Evolutionary conservation across 2,329 filamentous ascomycete genomes (phyloP), one percentile per base, ranked within the genome.

Genomic region (Gaeumannomyces sp.): DNA sequence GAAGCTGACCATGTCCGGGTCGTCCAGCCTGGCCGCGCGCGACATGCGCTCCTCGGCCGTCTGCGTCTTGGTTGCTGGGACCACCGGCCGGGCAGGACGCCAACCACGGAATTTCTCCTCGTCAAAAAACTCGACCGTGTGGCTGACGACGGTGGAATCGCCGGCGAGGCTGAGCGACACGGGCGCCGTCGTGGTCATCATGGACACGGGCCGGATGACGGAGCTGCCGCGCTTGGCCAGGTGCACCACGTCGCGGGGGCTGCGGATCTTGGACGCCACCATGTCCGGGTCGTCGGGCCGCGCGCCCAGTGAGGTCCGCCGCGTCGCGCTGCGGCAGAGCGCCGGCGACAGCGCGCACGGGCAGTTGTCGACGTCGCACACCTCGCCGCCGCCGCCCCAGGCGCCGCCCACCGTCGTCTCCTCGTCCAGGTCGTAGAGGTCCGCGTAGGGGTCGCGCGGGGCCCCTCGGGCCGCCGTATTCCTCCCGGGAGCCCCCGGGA

Each of bases 211-310:
- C 45, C 45, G 45, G 45, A 53, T 60, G 29, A 31, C 59, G 29
- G 35, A 60, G 59, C 35, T 35, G 61, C 45, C 61, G 31, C 61
- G 61, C 28, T 53, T 45, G 45, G 28, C 28, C 45, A 62, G 28
- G 35, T 27, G 27, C 27, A 62, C n/a, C 45, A 62, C 61, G 19
- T 62, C 61, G 28, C 13, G 28, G 19, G 61, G 61, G 61, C 45
- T 62, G 61, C n/a, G 61, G 16, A 62, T 62, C 61, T 31, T 45
- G 16, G 57, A 28, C 27, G n/a, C 29, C 14, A 62, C 61, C 45
- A 56, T 62, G 38, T 57, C 27, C n/a, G 61, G 61, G 16, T 57
- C 61, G 61, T 16, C 45, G 19, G 61, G 27, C 28, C 31, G 38
- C 11, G 61, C 61, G 45, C 61, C 61, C 8, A 62, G 22, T 28